Base-by-base conservation (phyloP, 2,329 filamentous ascomycete species). In the Fusarium oligoseptatum region DNA sequence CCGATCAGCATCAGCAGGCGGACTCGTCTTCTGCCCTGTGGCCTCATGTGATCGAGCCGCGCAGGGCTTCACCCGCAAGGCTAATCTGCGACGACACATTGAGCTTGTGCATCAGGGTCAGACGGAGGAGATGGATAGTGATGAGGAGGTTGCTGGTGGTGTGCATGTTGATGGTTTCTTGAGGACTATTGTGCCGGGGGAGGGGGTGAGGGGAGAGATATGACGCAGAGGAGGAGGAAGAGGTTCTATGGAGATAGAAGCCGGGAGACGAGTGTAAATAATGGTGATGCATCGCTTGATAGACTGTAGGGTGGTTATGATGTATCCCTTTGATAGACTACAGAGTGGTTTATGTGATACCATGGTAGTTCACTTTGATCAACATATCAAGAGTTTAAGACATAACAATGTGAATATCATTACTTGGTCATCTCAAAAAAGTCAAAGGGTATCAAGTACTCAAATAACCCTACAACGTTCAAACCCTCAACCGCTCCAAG, bases 91-190 rank as follows among this genome's bases (percentile, higher is more conserved):
- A 15, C 80, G 84, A 12, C 85, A 86, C 62, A 74, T 86, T 70
- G 76, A 80, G 37, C 77, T 81, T 8, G 76, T 86, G 20, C 85
- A 86, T 68, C 80, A 80, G n/a, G 81, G 80, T 76, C 81, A 63
- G 81, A 80, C 64, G 77, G 79, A 78, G 14, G 76, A 84, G 39
- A 73, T 79, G 36, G 83, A 84, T 22, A 84, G 86, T 68, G 88
- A 85, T 76, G 88, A 87, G 66, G 89, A 91, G 76, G 87, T 90
- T 76, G 75, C 86, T 10, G 92, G 91, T 0, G 92, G 86, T 0
- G 90, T 94, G 22, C 92, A 94, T 76, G 87, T 90, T 2, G 92
- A 94, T 80, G 90, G 92, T 0, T 94, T 93, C 77, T 74, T 94
- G 76, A 84, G 85, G 77, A 87, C 88, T 5, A 86, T 94, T 62